Evolutionary conservation across 441 rosid species (phyloP), one percentile per base, ranked within the genome.

Genomic region (Populus hybrid): DNA sequence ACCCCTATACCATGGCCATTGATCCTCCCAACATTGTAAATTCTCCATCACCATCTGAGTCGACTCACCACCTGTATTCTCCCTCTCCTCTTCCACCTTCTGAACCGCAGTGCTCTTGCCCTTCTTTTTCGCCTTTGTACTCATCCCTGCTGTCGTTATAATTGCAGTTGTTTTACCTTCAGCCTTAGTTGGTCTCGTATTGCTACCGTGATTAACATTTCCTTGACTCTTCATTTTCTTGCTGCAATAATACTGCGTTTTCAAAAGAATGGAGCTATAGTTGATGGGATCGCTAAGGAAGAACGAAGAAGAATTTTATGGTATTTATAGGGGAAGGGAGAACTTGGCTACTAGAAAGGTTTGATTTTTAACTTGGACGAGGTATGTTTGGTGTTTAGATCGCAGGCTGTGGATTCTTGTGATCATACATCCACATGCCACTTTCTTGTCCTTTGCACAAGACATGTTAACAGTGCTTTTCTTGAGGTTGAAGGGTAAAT

Each of bases 151-250:
- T 28, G 10, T 40, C 2, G 11, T 18, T 26, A 11, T 32, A 32
- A 32, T 14, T 11, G 61, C 2, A 10, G 75, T 28, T 36, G 32
- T 21, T 16, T 1, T 23, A 6, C 24, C 59, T 14, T 53, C 78
- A 57, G 2, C 64, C 42, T 73, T 74, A 67, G 66, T 12, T 28
- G 74, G 50, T 38, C 57, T 71, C 11, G 11, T 68, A 6, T 40
- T 77, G 8, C 16, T 26, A 5, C 36, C 73, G 30, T 23, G 68
- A 10, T 23, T 46, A 8, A 61, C 77, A 61, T 79, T 73, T 74
- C 86, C 82, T 71, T 86, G 85, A 79, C 88, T 82, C 84, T 88
- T 88, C 93, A 87, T 90, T 50, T 75, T 59, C 11, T 23, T 46
- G 53, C 57, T 18, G 16, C 3, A 8, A 26, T n/a, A 3, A 36